phyloP scores from a whole-genome alignment of 176 grass and related monocot species.

The barley (Hordeum vulgare) region MorexV3_pseudomolecules_assembly NC_058520.1:585047194-585047693 shows the following conservation, averaged over 20 bases:
- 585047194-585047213: too few species aligned
- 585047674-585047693: not conserved
- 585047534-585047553: conserved; percentile 89
- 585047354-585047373: too few species aligned
- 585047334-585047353: not conserved
- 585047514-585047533: conserved; percentile 85
- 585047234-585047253: too few species aligned
- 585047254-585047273: too few species aligned
- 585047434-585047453: too few species aligned
- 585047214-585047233: too few species aligned
- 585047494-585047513: too few species aligned
- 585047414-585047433: too few species aligned
- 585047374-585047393: not conserved
- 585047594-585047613: conserved; percentile 96
- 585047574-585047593: conserved; percentile 85
- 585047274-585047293: too few species aligned
- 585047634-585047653: too few species aligned
- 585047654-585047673: not conserved
- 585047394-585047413: not conserved
- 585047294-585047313: too few species aligned
- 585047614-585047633: conserved; percentile 49
- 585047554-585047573: conserved; percentile 82
- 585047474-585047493: conserved; percentile 14
- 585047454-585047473: not conserved
- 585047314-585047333: not conserved